These are phyloP conservation scores for Quillaja saponaria DNA, from an alignment of 306 rosid species.

Conservation along the genomic window DNA sequence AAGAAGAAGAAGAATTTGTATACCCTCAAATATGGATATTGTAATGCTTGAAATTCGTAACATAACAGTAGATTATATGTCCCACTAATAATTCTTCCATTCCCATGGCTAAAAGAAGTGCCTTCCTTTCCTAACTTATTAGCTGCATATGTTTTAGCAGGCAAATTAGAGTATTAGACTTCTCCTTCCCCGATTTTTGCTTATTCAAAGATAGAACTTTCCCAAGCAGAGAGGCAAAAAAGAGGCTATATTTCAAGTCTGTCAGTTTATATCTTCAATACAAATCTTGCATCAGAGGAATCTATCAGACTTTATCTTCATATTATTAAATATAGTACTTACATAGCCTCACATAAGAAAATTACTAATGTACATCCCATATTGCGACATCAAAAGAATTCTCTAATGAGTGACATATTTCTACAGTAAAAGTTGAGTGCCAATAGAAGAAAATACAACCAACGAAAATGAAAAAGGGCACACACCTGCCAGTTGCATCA, in stretches of 20 bases:
- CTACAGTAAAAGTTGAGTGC: neutral
- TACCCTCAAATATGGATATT: neutral
- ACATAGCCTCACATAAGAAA: constrained; percentile 1
- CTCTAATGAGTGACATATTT: constrained; percentile 5
- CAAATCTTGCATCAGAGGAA: neutral
- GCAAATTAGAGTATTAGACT: constrained; percentile 24
- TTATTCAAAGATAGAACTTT: neutral
- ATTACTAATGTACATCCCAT: neutral
- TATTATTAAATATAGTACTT: neutral
- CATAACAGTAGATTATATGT: neutral
- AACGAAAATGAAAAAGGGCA: neutral
- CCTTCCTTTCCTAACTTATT: neutral
- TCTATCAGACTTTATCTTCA: neutral
- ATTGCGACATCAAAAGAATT: constrained; percentile 5
- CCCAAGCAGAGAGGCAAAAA: no score
- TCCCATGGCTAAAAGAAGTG: neutral
- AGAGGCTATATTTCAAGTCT: neutral
- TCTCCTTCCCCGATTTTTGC: neutral
- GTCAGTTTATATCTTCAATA: neutral
- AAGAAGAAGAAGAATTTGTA: constrained; percentile 8
- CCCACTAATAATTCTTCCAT: constrained; percentile 1
- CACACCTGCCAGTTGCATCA: constrained; percentile 93
- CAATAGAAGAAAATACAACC: constrained; percentile 1
- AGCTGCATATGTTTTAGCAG: constrained; percentile 12
- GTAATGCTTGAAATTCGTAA: neutral